Conservation (phyloP, 2,329 filamentous ascomycete genomes). For the Clarireedia paspali region DNA sequence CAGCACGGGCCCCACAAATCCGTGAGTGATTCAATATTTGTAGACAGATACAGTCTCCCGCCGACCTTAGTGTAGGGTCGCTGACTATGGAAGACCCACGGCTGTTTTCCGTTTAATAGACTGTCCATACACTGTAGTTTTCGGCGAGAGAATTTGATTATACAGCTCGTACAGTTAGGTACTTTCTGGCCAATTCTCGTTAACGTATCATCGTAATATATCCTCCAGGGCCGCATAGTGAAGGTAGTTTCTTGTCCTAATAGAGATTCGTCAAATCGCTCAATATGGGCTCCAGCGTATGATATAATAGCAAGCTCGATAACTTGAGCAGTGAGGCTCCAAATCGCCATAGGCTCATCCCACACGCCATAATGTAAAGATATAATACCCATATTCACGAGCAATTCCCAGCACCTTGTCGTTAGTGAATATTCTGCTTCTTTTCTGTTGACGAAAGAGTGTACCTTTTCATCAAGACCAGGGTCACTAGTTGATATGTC, state of each 20-base stretch:
- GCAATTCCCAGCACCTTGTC: background rate
- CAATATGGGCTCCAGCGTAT: slow-evolving; percentile 14
- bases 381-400: background rate
- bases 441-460: background rate
- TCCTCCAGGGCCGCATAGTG: background rate
- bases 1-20: slow-evolving; percentile 13
- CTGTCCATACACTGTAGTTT: slow-evolving; percentile 2
- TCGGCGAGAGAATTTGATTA: background rate
- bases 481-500: background rate
- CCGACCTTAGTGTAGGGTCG: background rate
- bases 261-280: slow-evolving; percentile 3
- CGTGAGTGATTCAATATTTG: slow-evolving; percentile 8
- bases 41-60: background rate
- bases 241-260: background rate
- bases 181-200: background rate
- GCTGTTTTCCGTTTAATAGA: background rate
- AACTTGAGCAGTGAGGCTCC: slow-evolving; percentile 5
- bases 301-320: slow-evolving; percentile 11
- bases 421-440: background rate
- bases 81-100: background rate
- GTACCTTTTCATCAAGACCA: background rate
- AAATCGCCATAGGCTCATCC: background rate
- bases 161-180: background rate
- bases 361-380: background rate
- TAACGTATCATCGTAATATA: background rate